These are phyloP conservation scores for Cyberlindnera maritima DNA, from an alignment of 805 yeast genomes.

Conservation along the genomic window DNA sequence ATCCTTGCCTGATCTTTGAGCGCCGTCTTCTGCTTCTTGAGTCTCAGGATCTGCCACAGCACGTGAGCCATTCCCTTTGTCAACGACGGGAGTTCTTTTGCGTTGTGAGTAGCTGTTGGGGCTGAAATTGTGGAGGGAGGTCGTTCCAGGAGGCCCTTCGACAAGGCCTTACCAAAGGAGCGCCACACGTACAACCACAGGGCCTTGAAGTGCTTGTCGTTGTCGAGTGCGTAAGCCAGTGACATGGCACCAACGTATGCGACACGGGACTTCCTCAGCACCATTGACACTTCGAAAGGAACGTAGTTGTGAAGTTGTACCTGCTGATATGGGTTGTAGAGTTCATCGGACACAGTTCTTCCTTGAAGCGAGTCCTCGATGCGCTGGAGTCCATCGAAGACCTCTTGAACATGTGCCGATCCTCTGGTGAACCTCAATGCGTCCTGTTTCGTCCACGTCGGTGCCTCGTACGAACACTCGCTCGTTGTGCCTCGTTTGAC, in stretches of 20 bases:
- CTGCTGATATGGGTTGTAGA: slow-evolving; percentile 30
- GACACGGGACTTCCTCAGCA: slow-evolving; percentile 37
- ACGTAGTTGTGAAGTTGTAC: slow-evolving; percentile 42
- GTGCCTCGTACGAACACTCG: slow-evolving; percentile 47
- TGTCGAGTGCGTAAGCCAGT: slow-evolving; percentile 44
- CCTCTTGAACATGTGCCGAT: background rate
- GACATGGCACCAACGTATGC: slow-evolving; percentile 51
- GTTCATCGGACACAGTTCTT: slow-evolving; percentile 1
- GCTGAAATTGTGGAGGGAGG: background rate
- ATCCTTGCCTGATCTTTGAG: slow-evolving; percentile 3
- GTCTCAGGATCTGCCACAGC: slow-evolving; percentile 2
- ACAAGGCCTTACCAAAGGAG: slow-evolving; percentile 3
- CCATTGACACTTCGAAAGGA: slow-evolving; percentile 31
- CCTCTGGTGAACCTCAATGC: background rate
- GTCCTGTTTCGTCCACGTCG: background rate
- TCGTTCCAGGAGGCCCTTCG: background rate
- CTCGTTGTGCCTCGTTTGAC: slow-evolving; percentile 51
- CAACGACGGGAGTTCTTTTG: background rate
- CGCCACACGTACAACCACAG: slow-evolving; percentile 31
- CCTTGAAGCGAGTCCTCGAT: background rate
- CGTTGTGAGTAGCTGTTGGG: too few species aligned
- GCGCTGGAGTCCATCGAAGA: background rate
- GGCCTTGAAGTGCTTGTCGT: slow-evolving; percentile 39
- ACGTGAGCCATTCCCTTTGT: background rate
- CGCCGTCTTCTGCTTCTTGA: slow-evolving; percentile 13